These are phyloP conservation scores for Cicer chorassanicum DNA, from an alignment of 306 rosid genomes.

Conservation along the genomic window DNA sequence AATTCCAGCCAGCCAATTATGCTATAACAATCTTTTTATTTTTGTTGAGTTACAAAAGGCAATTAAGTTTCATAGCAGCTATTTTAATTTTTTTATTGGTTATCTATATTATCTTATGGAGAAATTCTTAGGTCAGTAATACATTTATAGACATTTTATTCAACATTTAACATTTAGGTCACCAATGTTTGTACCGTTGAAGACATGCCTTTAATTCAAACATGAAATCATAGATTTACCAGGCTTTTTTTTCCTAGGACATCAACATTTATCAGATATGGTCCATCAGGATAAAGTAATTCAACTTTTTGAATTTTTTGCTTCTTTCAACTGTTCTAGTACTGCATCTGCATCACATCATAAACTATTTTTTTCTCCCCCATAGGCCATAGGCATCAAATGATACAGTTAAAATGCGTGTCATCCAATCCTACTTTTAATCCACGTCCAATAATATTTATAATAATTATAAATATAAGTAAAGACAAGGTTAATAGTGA, in stretches of 20 bases:
- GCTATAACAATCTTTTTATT: conserved; percentile 32
- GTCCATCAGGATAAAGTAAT: conserved; percentile 51
- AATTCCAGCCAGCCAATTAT: conserved; percentile 36
- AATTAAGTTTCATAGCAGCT: conserved; percentile 19
- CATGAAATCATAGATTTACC: conserved; percentile 50
- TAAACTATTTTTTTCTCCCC: neutral
- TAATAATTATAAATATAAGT: no score
- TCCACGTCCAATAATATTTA: no score
- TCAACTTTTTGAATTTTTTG: conserved; percentile 30
- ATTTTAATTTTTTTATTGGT: conserved; percentile 8
- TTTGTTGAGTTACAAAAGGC: conserved; percentile 39
- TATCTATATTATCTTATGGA: conserved; percentile 23
- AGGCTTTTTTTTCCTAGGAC: conserved; percentile 47
- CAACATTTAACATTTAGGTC: no score
- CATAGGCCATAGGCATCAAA: no score
- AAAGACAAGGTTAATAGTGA: no score
- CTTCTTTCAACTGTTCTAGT: conserved; percentile 10
- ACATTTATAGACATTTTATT: neutral
- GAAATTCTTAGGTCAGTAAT: neutral
- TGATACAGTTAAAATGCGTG: no score
- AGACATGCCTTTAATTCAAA: conserved; percentile 33
- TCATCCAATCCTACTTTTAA: no score
- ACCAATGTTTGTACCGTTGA: conserved; percentile 59
- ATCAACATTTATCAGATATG: conserved; percentile 45
- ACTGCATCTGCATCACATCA: conserved; percentile 10